Conservation (phyloP, 306 rosid genomes). For the Cicer judaicum region DNA sequence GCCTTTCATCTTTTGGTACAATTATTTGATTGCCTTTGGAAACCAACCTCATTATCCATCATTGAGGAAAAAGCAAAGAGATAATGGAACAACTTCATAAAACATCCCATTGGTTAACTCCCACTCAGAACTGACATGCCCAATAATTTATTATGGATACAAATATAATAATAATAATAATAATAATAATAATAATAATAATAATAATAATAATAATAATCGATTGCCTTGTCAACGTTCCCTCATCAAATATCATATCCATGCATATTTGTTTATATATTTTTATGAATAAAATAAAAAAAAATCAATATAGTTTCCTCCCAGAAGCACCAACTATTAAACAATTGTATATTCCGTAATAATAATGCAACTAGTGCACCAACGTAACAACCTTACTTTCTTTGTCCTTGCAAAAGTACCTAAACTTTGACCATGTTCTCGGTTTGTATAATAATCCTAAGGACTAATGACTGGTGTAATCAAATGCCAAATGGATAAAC, state of each 20-base stretch:
- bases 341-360: background rate
- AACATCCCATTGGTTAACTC: constrained; percentile 19
- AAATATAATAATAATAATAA: background rate
- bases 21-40: constrained; percentile 32
- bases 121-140: constrained; percentile 38
- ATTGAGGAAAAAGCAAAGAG: constrained; percentile 37
- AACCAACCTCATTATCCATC: constrained; percentile 45
- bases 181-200: background rate
- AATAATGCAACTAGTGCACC: constrained; percentile 19
- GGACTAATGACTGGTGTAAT: background rate
- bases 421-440: constrained; percentile 25
- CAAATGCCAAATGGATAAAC: constrained; percentile 22
- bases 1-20: constrained; percentile 30
- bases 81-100: background rate
- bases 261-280: constrained; percentile 22
- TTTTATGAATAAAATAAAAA: background rate
- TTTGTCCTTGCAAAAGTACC: background rate
- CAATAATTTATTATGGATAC: constrained; percentile 32
- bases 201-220: background rate
- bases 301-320: background rate
- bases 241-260: constrained; percentile 23
- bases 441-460: background rate
- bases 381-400: background rate
- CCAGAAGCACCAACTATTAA: constrained; percentile 18
- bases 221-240: constrained; percentile 30